Base-by-base conservation (phyloP, 169 alveolate genomes). In the Plasmodium knowlesi region DNA sequence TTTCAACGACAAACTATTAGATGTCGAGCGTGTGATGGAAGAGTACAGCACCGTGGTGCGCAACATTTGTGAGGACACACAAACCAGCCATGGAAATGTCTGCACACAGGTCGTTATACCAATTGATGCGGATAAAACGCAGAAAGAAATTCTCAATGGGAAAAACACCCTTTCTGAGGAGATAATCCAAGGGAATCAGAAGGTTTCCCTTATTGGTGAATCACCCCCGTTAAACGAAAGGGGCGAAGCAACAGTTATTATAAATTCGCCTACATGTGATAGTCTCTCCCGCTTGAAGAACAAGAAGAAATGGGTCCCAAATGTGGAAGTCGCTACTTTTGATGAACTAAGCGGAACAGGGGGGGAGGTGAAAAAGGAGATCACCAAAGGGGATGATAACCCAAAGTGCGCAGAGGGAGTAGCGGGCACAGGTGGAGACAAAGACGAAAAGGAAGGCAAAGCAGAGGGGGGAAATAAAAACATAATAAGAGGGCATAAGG, bases 1-100 rank as follows among this genome's bases (percentile, higher is more conserved):
- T 61, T 88, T 88, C 19, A 88, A 88, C 37, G 89, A 79, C 1
- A 76, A 88, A 16, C 61, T 88, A 8, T 78, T 78, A 5, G 85
- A 88, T n/a, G 50, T 88, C 0, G 74, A 88, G 6, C 28, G 61
- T 22, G n/a, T 88, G 32, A 57, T 32, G 12, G 34, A 88, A 3
- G 16, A 88, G 46, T 78, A 88, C 82, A 50, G 50, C 19, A 78
- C 89, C 2, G 86, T 88, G 25, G 84, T 88, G 22, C 14, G 70
- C 28, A 67, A 74, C 70, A 28, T 88, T 16, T 22, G 12, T 25
- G 16, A 28, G 1, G 32, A 9, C 28, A 14, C 22, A 30, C 5
- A 74, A 74, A 74, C 5, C 22, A 19, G 2, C n/a, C 30, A 67
- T 6, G 76, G 76, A 32, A n/a, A 22, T 67, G 28, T 9, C n/a